phyloP scores from a whole-genome alignment of 306 rosid genomes.

The Astragalus glycyphyllos region DNA sequence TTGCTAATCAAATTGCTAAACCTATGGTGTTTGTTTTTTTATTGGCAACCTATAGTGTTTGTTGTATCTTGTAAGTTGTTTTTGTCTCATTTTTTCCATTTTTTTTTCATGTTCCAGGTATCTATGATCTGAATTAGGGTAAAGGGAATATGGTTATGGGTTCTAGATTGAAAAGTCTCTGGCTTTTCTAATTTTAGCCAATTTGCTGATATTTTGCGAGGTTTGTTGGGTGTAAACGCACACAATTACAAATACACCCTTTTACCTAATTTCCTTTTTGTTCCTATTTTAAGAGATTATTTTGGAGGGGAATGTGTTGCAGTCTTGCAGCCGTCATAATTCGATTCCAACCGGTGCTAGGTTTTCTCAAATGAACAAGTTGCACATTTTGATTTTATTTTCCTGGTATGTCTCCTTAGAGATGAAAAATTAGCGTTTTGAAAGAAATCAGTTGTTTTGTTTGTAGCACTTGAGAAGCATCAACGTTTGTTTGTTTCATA shows the following conservation, averaged over 20 bases:
- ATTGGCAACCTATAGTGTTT: no score
- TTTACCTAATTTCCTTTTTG: background rate
- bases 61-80: background rate
- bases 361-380: conserved; percentile 13
- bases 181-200: conserved; percentile 37
- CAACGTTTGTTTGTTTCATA: conserved; percentile 14
- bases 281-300: background rate
- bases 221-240: conserved; percentile 13
- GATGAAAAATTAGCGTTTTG: background rate
- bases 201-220: conserved; percentile 18
- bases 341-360: conserved; percentile 26
- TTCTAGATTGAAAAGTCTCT: conserved; percentile 1
- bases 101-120: conserved; percentile 9
- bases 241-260: no score
- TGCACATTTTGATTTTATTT: conserved; percentile 5
- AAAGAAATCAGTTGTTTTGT: background rate
- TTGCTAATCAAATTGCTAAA: no score
- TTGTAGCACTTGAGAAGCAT: conserved; percentile 24
- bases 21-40: no score
- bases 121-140: conserved; percentile 45
- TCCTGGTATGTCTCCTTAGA: background rate
- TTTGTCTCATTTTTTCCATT: background rate
- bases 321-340: conserved; percentile 19
- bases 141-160: background rate
- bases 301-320: conserved; percentile 19